Percentiles rank a stretch among this genome's conserved stretches.
phyloP scores from a whole-genome alignment of 2,329 filamentous ascomycete genomes.

The Thermothelomyces thermophilus region DNA sequence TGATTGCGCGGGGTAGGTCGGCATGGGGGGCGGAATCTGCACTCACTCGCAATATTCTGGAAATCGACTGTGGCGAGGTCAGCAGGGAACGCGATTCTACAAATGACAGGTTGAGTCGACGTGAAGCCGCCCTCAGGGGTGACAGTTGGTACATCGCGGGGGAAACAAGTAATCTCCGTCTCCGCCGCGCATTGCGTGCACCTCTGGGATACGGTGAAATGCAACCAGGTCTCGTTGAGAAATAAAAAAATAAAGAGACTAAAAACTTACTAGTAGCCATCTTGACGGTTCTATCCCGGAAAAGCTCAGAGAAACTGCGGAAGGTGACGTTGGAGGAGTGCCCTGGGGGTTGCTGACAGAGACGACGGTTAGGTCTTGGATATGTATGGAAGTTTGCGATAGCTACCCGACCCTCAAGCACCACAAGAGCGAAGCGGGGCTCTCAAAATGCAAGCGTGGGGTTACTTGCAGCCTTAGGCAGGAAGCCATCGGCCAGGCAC shows the following conservation, averaged over 20 bases:
- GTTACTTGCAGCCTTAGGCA: conserved; percentile 21
- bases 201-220: not conserved
- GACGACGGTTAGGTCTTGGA: conserved; percentile 1
- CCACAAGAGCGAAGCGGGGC: not conserved
- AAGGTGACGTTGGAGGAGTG: not conserved
- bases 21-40: not conserved
- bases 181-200: not conserved
- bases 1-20: not conserved
- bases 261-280: conserved; percentile 21
- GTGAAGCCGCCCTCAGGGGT: not conserved
- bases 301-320: not conserved
- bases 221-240: not conserved
- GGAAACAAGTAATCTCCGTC: conserved; percentile 14
- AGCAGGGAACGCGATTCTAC: not conserved
- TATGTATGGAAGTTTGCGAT: conserved; percentile 15
- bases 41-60: conserved; percentile 42
- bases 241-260: too few relatives aligned
- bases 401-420: conserved; percentile 11
- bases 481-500: not conserved
- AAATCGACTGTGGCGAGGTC: conserved; percentile 32
- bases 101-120: not conserved
- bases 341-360: not conserved
- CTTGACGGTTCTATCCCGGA: conserved; percentile 5
- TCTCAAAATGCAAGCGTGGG: conserved; percentile 17
- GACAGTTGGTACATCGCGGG: conserved; percentile 17